phyloP scores from a whole-genome alignment of 768 basidiomycete genomes.

The Trametes punicea region DNA sequence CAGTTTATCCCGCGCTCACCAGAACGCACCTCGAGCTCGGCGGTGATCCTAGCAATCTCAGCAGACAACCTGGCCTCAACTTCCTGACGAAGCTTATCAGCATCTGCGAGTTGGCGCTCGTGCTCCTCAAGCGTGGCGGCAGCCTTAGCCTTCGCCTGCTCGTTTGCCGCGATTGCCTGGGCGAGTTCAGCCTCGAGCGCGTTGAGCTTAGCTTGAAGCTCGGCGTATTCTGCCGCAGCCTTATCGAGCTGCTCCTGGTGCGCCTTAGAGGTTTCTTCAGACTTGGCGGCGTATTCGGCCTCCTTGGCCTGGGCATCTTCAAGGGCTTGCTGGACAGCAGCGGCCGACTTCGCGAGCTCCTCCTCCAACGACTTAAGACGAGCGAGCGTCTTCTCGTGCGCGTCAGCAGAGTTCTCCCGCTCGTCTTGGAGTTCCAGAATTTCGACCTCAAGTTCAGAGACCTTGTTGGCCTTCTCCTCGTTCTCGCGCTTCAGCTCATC shows the following conservation, averaged over 20 bases:
- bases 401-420: conserved; percentile 63
- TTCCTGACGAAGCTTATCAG: conserved; percentile 46
- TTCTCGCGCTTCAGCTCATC: conserved; percentile 56
- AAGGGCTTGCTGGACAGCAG: conserved; percentile 45
- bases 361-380: conserved; percentile 52
- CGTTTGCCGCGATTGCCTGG: conserved; percentile 42
- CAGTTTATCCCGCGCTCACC: not conserved
- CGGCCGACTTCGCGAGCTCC: conserved; percentile 47
- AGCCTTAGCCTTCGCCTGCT: conserved; percentile 45
- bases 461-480: conserved; percentile 65
- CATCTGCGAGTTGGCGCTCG: conserved; percentile 46
- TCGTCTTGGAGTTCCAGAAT: conserved; percentile 73
- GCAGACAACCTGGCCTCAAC: conserved; percentile 51
- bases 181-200: conserved; percentile 47
- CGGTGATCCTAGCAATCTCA: conserved; percentile 51
- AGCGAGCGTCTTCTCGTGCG: conserved; percentile 41
- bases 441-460: conserved; percentile 82
- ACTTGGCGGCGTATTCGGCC: conserved; percentile 38
- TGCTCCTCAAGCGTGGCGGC: conserved; percentile 47
- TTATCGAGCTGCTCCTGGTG: conserved; percentile 48
- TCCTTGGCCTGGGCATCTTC: conserved; percentile 49
- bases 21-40: conserved; percentile 60
- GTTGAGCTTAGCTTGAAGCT: conserved; percentile 43
- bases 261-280: conserved; percentile 39
- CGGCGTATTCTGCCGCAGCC: conserved; percentile 31